phyloP scores from a whole-genome alignment of 371 early-diverging fungal genomes.

The Mucor plumbeus region DNA sequence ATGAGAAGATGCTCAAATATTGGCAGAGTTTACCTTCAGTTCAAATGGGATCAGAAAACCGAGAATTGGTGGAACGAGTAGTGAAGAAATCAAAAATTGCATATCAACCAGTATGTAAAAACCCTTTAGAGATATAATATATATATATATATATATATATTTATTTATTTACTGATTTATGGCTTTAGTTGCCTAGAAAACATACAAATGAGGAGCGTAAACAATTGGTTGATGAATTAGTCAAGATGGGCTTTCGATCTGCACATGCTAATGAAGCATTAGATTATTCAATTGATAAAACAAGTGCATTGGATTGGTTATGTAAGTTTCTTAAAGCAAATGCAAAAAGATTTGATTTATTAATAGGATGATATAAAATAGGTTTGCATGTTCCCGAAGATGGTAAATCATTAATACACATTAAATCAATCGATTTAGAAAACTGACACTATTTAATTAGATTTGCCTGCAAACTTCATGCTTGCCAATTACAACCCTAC shows the following conservation, averaged over 20 bases:
- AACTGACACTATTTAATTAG: slow-evolving; percentile 28
- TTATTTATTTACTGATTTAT: neutral
- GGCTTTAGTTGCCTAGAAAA: slow-evolving; percentile 24
- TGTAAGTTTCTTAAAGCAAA: slow-evolving; percentile 49
- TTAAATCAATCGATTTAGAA: neutral
- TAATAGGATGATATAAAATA: slow-evolving; percentile 14
- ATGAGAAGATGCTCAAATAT: slow-evolving; percentile 52
- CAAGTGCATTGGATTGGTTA: slow-evolving; percentile 84
- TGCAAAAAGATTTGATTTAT: neutral
- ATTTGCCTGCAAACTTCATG: slow-evolving; percentile 70
- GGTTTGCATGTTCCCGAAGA: slow-evolving; percentile 89
- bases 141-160: neutral
- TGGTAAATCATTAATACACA: slow-evolving; percentile 32
- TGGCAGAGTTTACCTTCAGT: slow-evolving; percentile 79
- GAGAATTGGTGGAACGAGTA: slow-evolving; percentile 68
- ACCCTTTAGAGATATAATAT: neutral
- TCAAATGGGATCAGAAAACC: slow-evolving; percentile 68
- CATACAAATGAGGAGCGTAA: slow-evolving; percentile 48
- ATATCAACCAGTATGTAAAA: slow-evolving; percentile 33
- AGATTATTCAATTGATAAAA: slow-evolving; percentile 57
- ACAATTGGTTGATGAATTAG: slow-evolving; percentile 48
- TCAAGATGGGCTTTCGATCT: slow-evolving; percentile 73
- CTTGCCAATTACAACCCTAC: slow-evolving; percentile 66
- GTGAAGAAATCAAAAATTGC: slow-evolving; percentile 48
- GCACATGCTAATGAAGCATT: slow-evolving; percentile 80